These are phyloP conservation scores for Beauveria scarabaeidicola DNA, from an alignment of 2,329 filamentous ascomycete species.

Conservation along the genomic window DNA sequence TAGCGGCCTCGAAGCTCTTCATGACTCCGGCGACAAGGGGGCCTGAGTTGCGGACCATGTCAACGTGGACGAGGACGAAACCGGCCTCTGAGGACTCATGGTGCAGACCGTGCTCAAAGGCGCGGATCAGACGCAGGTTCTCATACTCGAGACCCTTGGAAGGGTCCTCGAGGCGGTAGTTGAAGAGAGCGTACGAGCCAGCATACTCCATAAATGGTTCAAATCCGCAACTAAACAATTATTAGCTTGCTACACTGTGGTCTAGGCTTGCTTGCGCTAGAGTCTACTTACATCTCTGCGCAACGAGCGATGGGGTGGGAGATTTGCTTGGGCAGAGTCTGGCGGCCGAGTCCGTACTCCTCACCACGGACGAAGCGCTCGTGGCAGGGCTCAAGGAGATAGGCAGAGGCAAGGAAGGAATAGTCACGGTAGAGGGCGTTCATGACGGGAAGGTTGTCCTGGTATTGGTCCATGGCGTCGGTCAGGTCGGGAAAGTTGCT, in stretches of 20 bases:
- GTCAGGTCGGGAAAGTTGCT: slow-evolving; percentile 71
- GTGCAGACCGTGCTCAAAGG: slow-evolving; percentile 84
- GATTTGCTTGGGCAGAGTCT: slow-evolving; percentile 64
- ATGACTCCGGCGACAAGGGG: slow-evolving; percentile 66
- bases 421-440: slow-evolving; percentile 89
- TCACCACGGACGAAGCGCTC: slow-evolving; percentile 61
- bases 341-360: slow-evolving; percentile 68
- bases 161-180: slow-evolving; percentile 54
- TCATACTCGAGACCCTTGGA: slow-evolving; percentile 48
- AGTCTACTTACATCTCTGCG: slow-evolving; percentile 64
- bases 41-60: slow-evolving; percentile 86
- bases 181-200: slow-evolving; percentile 60
- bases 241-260: neutral
- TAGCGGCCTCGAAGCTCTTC: slow-evolving; percentile 51
- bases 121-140: slow-evolving; percentile 76
- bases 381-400: slow-evolving; percentile 87
- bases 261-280: neutral
- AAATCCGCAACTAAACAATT: slow-evolving; percentile 50
- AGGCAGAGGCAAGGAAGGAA: slow-evolving; percentile 81
- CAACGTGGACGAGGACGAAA: slow-evolving; percentile 91
- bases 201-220: slow-evolving; percentile 89
- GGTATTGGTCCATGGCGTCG: slow-evolving; percentile 60
- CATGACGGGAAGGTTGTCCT: slow-evolving; percentile 66
- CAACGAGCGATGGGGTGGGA: slow-evolving; percentile 76
- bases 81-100: slow-evolving; percentile 83